Percentiles rank a stretch among this genome's conserved stretches.
Conservation (phyloP, 1,284 basidiomycete genomes). For the Ustilago sp. region DNA sequence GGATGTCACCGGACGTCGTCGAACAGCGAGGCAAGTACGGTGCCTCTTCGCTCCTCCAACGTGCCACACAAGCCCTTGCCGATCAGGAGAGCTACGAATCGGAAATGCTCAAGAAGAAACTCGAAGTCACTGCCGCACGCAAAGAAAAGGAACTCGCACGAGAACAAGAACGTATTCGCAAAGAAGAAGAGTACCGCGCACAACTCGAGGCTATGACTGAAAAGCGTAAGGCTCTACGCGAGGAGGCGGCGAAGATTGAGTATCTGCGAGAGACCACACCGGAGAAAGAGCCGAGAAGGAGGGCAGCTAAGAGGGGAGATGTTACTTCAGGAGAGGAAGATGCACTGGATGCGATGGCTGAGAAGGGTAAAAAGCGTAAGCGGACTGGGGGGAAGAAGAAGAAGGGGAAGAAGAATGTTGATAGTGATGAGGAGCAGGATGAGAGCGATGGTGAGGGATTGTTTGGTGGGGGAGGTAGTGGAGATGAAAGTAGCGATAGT, state of each 20-base stretch:
- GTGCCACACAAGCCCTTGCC: slow-evolving; percentile 45
- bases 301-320: slow-evolving; percentile 35
- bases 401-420: slow-evolving; percentile 45
- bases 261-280: slow-evolving; percentile 56
- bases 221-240: slow-evolving; percentile 56
- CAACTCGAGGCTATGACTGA: slow-evolving; percentile 61
- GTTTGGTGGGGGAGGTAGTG: slow-evolving; percentile 31
- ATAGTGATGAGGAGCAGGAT: slow-evolving; percentile 37
- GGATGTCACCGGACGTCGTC: slow-evolving; percentile 64
- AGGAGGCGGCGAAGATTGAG: slow-evolving; percentile 63
- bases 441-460: slow-evolving; percentile 39
- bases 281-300: slow-evolving; percentile 42
- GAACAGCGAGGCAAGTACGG: slow-evolving; percentile 68
- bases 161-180: slow-evolving; percentile 52
- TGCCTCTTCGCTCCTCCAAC: slow-evolving; percentile 57
- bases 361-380: slow-evolving; percentile 41
- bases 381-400: slow-evolving; percentile 37
- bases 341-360: slow-evolving; percentile 37
- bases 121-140: slow-evolving; percentile 52
- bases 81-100: slow-evolving; percentile 59
- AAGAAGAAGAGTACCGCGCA: slow-evolving; percentile 58
- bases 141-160: slow-evolving; percentile 57
- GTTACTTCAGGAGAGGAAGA: slow-evolving; percentile 52
- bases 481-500: slow-evolving; percentile 29
- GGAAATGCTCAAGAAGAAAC: slow-evolving; percentile 49